A percentile compares a stretch with the other conserved stretches of the same genome.
These are phyloP conservation scores for Butyriboletus appendiculatus DNA, from an alignment of 1,284 basidiomycete species.

Conservation along the genomic window DNA sequence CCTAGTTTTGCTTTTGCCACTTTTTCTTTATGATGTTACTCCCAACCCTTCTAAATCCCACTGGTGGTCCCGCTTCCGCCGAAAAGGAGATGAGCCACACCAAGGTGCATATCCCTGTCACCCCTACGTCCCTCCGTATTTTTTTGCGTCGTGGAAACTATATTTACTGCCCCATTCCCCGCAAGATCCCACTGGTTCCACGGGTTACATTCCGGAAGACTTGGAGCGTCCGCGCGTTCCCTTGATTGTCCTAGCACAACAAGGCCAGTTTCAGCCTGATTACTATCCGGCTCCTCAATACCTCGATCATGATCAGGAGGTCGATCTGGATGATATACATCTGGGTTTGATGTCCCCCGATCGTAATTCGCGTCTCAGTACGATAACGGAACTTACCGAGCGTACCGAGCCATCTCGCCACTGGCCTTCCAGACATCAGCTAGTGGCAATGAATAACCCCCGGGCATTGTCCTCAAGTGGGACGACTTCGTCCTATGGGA, in stretches of 20 bases:
- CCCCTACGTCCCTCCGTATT: conserved; percentile 11
- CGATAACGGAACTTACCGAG: conserved; percentile 67
- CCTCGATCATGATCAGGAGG: conserved; percentile 21
- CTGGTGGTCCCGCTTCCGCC: conserved; percentile 36
- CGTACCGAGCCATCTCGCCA: conserved; percentile 55
- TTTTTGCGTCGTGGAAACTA: conserved; percentile 10
- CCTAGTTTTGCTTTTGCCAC: conserved; percentile 36
- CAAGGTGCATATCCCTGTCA: conserved; percentile 39
- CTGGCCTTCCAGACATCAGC: conserved; percentile 42
- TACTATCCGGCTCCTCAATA: conserved; percentile 29
- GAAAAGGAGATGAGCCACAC: conserved; percentile 33
- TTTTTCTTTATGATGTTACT: conserved; percentile 33
- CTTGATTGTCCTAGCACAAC: conserved; percentile 56
- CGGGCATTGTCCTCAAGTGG: conserved; percentile 43
- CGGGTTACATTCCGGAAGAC: conserved; percentile 22
- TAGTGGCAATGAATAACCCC: conserved; percentile 40
- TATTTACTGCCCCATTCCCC: conserved; percentile 7
- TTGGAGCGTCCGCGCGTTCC: conserved; percentile 48
- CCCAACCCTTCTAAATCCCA: conserved; percentile 32
- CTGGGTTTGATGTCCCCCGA: conserved; percentile 25
- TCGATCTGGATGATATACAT: conserved; percentile 17
- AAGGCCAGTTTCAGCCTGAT: conserved; percentile 40
- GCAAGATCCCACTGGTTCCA: conserved; percentile 3
- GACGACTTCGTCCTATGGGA: conserved; percentile 62
- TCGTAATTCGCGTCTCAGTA: conserved; percentile 46